Base-by-base conservation (phyloP, 2,329 filamentous ascomycete genomes). In the Arthrobotrys sphaeroides region DNA sequence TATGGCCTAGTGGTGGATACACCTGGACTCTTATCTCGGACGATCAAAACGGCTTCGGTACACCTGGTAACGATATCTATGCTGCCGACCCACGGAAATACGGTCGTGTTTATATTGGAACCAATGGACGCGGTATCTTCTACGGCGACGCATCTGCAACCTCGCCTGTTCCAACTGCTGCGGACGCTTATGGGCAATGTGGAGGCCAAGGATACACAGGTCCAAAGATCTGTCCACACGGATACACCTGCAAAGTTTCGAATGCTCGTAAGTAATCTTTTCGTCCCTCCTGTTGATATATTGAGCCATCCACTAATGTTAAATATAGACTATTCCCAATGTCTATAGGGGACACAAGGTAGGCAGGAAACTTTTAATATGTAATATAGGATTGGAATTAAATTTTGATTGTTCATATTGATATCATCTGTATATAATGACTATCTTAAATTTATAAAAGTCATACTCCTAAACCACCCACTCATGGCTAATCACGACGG, bases 51-150 rank as follows among this genome's bases (percentile, higher is more conserved):
- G 78, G 78, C 1, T 78, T 78, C 26, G 77, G 78, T 12, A 72
- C 77, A 18, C 77, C 78, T 0, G 77, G 78, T 45, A 60, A 69
- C 36, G 61, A 77, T 24, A 68, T 78, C 18, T 73, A 77, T 36
- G 75, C 77, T 12, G 75, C 75, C 16, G 78, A 78, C 38, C 68
- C 65, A 24, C 70, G 77, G 28, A 66, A 53, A 18, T 79, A 77
- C 49, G 77, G 78, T 43, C 73, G 76, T 53, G 70, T 79, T 33
- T 78, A 72, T 51, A 67, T 78, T 28, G 78, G 77, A 9, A 78
- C 78, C 2, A 79, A 79, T 31, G 78, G 78, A 12, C 57, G 78
- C 22, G 78, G 78, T 33, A 79, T 79, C 28, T 79, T 79, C 45
- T 77, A 77, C n/a, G 77, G 74, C 6, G 77, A 75, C 12, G 72